Conservation (phyloP, 352 stramenopile genomes). For the Globisporangium okanoganense region DNA sequence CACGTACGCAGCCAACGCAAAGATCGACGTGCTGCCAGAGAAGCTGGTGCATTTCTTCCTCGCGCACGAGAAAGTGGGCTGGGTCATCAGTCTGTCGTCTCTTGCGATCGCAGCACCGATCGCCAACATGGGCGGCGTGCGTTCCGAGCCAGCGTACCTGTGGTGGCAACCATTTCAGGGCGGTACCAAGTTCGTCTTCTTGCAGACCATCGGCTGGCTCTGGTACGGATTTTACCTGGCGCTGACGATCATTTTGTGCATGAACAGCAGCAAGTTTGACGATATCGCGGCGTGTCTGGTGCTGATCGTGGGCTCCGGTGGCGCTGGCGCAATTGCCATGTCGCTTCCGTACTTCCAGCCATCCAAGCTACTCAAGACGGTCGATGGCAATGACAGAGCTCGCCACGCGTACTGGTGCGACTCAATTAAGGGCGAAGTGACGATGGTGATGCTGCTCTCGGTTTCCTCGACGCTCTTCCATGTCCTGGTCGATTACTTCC, state of each 20-base stretch:
- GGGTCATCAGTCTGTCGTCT: slow-evolving; percentile 29
- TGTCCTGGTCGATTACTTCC: slow-evolving; percentile 34
- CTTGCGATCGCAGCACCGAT: slow-evolving; percentile 35
- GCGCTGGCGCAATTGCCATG: slow-evolving; percentile 23
- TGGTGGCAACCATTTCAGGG: slow-evolving; percentile 57
- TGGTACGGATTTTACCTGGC: slow-evolving; percentile 53
- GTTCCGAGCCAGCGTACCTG: slow-evolving; percentile 20
- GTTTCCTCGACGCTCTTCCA: slow-evolving; percentile 35
- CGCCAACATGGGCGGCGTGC: slow-evolving; percentile 34
- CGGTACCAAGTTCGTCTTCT: slow-evolving; percentile 55
- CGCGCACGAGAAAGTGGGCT: slow-evolving; percentile 35
- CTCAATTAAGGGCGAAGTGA: slow-evolving; percentile 24
- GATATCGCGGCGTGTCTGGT: slow-evolving; percentile 23
- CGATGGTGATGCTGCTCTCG: slow-evolving; percentile 37
- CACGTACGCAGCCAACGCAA: slow-evolving; percentile 19
- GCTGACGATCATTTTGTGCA: slow-evolving; percentile 29
- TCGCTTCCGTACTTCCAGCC: slow-evolving; percentile 37
- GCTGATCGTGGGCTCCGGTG: slow-evolving; percentile 29
- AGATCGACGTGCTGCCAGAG: slow-evolving; percentile 1
- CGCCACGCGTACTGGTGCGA: neutral
- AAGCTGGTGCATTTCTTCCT: slow-evolving; percentile 12
- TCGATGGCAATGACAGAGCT: neutral
- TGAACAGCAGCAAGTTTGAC: slow-evolving; percentile 33
- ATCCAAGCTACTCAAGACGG: neutral
- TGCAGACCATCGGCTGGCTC: slow-evolving; percentile 55